Evolutionary conservation across 768 basidiomycete species (phyloP).

Genomic region (Albatrellus ellisii): DNA sequence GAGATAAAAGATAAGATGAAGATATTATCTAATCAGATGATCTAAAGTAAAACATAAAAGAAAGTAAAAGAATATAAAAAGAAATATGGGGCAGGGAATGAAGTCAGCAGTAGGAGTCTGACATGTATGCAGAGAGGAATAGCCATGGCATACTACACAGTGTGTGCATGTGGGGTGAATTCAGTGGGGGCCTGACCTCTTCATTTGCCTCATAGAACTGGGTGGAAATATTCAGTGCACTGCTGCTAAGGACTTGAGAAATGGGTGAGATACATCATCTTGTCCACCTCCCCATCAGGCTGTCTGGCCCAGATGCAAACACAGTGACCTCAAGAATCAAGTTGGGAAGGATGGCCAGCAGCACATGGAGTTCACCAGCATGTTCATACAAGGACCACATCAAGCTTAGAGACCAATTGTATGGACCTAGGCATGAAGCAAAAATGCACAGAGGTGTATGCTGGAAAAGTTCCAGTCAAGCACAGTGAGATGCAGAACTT

Average conservation of each 20-base stretch:
- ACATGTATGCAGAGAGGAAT: constrained; percentile 54
- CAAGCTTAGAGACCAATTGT: constrained; percentile 33
- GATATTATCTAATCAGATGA: too few species aligned
- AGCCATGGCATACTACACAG: constrained; percentile 54
- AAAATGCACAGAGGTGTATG: neutral
- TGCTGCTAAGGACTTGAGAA: neutral
- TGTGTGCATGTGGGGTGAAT: constrained; percentile 41
- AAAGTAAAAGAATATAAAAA: too few species aligned
- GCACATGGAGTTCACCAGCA: constrained; percentile 52
- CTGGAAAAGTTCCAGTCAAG: neutral
- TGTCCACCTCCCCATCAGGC: constrained; percentile 77
- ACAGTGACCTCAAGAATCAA: too few species aligned
- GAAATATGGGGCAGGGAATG: too few species aligned
- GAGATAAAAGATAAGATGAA: too few species aligned
- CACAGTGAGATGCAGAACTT: constrained; percentile 1
- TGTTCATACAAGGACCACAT: constrained; percentile 76
- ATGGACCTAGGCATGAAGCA: constrained; percentile 18
- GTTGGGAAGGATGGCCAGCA: constrained; percentile 83
- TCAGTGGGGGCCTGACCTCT: constrained; percentile 61
- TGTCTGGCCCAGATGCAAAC: constrained; percentile 71
- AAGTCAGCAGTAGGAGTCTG: too few species aligned
- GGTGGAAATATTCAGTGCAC: neutral
- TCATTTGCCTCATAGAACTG: constrained; percentile 79
- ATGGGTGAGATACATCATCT: constrained; percentile 43
- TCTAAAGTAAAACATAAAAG: too few species aligned